Conservation (phyloP, 139 green algal species). For the Tetradesmus obliquus region DNA sequence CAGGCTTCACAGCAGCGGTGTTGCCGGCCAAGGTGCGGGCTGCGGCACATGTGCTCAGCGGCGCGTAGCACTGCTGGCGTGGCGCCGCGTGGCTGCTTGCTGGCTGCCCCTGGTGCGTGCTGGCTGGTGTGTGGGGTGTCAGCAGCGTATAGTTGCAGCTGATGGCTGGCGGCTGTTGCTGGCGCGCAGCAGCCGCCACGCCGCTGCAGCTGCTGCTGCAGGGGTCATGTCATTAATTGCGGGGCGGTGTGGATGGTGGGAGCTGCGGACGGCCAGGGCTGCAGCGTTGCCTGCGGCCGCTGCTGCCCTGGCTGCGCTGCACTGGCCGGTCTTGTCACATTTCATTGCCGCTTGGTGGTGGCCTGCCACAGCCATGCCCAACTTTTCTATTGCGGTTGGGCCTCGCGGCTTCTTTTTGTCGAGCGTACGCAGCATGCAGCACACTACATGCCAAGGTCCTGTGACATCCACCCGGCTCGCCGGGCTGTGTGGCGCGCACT, state of each 20-base stretch:
- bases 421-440: background rate
- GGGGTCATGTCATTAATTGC: background rate
- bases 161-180: conserved; percentile 37
- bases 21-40: background rate
- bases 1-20: background rate
- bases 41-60: background rate
- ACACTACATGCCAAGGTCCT: background rate
- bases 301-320: background rate
- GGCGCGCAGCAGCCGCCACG: background rate
- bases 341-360: background rate
- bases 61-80: background rate
- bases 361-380: background rate
- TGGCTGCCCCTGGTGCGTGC: background rate
- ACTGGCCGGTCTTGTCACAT: background rate
- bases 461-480: background rate
- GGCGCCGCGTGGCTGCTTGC: background rate
- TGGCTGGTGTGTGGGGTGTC: background rate
- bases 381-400: background rate
- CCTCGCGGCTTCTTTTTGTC: background rate
- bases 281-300: background rate
- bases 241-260: background rate
- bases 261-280: background rate
- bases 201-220: conserved; percentile 29
- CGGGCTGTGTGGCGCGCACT: background rate
- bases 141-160: conserved; percentile 24